Conservation (phyloP, 2,329 filamentous ascomycete genomes). For the Clonostachys chloroleuca region DNA sequence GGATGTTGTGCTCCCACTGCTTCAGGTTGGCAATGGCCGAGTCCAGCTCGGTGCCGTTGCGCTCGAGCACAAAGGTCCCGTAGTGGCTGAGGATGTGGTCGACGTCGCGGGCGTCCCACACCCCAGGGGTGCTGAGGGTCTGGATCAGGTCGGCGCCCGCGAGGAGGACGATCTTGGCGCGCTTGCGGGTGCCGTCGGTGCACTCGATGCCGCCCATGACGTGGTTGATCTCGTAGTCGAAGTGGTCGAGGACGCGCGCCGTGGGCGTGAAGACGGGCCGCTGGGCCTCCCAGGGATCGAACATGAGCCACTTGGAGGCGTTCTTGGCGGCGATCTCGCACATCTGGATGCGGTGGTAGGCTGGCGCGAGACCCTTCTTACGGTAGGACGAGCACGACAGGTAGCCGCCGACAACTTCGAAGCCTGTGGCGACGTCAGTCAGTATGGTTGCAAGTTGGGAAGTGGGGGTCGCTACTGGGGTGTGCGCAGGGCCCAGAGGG, state of each 20-base stretch:
- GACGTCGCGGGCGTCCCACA: constrained; percentile 83
- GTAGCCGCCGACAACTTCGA: constrained; percentile 75
- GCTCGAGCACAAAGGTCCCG: constrained; percentile 82
- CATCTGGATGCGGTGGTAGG: constrained; percentile 56
- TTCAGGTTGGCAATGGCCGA: constrained; percentile 80
- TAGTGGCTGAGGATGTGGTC: constrained; percentile 84
- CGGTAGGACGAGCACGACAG: constrained; percentile 24
- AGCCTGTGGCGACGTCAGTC: constrained; percentile 36
- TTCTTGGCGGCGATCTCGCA: constrained; percentile 75
- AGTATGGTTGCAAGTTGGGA: not conserved
- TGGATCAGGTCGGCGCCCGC: constrained; percentile 74
- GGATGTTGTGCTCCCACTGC: constrained; percentile 79
- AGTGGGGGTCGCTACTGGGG: not conserved
- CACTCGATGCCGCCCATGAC: constrained; percentile 72
- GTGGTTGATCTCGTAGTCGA: constrained; percentile 81
- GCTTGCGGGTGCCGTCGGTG: constrained; percentile 60
- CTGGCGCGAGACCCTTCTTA: constrained; percentile 29
- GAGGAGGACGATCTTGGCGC: constrained; percentile 72
- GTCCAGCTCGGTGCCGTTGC: constrained; percentile 83
- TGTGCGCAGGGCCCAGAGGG: not conserved
- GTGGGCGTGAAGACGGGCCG: constrained; percentile 82
- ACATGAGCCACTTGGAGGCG: constrained; percentile 72
- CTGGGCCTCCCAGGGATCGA: constrained; percentile 84
- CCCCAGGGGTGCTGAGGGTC: constrained; percentile 67
- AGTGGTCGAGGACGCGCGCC: constrained; percentile 85